Conservation (phyloP, 2,329 filamentous ascomycete species). For the Akanthomyces muscarius region DNA sequence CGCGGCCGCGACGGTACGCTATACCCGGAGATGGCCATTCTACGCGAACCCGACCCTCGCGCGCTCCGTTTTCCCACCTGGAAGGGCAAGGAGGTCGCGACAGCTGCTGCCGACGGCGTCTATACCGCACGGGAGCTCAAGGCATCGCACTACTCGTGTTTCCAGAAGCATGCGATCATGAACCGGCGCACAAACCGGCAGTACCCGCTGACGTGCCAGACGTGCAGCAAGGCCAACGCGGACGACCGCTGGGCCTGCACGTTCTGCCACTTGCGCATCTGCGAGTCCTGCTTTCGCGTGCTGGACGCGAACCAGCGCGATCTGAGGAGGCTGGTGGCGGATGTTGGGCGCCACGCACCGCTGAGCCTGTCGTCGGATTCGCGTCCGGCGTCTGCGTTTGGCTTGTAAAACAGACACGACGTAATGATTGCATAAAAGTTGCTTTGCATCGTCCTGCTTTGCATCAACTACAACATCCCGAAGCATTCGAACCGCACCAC, state of each 20-base stretch:
- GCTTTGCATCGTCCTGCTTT: background rate
- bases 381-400: conserved; percentile 3
- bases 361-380: background rate
- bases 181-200: conserved; percentile 43
- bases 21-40: conserved; percentile 39
- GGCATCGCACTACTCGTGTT: conserved; percentile 44
- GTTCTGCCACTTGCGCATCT: conserved; percentile 51
- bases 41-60: conserved; percentile 32
- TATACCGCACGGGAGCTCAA: conserved; percentile 42
- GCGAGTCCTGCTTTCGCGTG: conserved; percentile 42
- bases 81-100: conserved; percentile 24
- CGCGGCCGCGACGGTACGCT: conserved; percentile 37
- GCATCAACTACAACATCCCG: no score
- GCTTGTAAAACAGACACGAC: background rate
- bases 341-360: conserved; percentile 19
- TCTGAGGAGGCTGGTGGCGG: conserved; percentile 39
- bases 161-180: conserved; percentile 46
- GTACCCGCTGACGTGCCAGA: conserved; percentile 52
- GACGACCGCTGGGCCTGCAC: conserved; percentile 45
- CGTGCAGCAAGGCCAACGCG: conserved; percentile 44
- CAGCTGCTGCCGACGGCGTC: conserved; percentile 30
- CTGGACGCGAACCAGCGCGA: conserved; percentile 41
- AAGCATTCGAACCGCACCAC: background rate
- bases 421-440: background rate
- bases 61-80: conserved; percentile 37